Evolutionary conservation across 768 basidiomycete genomes (phyloP).

Genomic region (Psilocybe azurescens): DNA sequence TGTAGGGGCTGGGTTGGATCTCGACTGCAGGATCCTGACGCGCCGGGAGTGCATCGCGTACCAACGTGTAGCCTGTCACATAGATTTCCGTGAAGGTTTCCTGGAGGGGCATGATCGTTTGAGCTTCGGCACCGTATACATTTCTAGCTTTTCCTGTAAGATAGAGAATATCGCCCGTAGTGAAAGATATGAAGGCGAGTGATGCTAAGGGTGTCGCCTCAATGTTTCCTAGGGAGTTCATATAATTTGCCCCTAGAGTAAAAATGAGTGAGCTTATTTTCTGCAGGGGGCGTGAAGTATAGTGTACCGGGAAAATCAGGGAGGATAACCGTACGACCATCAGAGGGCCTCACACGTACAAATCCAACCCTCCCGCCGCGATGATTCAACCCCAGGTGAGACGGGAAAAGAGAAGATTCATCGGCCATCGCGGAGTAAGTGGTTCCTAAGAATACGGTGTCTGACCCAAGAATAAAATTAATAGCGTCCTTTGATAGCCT

Average conservation of each 20-base stretch:
- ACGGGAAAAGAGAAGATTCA: constrained; percentile 49
- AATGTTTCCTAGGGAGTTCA: constrained; percentile 70
- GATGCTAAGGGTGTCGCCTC: constrained; percentile 60
- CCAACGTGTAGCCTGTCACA: constrained; percentile 57
- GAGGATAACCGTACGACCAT: constrained; percentile 58
- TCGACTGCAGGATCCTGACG: constrained; percentile 40
- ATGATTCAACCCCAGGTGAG: constrained; percentile 67
- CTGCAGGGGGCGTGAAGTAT: not conserved
- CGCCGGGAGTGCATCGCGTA: constrained; percentile 59
- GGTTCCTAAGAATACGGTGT: constrained; percentile 63
- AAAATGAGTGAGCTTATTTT: constrained; percentile 3
- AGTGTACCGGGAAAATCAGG: constrained; percentile 64
- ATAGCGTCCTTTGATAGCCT: constrained; percentile 56
- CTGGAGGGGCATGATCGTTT: constrained; percentile 58
- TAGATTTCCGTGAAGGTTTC: constrained; percentile 52
- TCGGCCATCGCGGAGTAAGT: constrained; percentile 45
- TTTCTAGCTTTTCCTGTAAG: constrained; percentile 62
- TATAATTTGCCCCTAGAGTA: constrained; percentile 53
- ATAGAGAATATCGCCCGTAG: constrained; percentile 62
- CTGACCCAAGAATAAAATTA: constrained; percentile 49
- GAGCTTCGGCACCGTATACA: constrained; percentile 51
- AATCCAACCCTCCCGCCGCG: constrained; percentile 69
- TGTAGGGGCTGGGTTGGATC: constrained; percentile 52
- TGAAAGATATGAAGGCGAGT: constrained; percentile 58
- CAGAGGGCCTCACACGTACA: constrained; percentile 57